A percentile compares a stretch with the other conserved stretches of the same genome.
These are phyloP conservation scores for Petasospora fabianii DNA, from an alignment of 1,139 yeast genomes.

Conservation along the genomic window DNA sequence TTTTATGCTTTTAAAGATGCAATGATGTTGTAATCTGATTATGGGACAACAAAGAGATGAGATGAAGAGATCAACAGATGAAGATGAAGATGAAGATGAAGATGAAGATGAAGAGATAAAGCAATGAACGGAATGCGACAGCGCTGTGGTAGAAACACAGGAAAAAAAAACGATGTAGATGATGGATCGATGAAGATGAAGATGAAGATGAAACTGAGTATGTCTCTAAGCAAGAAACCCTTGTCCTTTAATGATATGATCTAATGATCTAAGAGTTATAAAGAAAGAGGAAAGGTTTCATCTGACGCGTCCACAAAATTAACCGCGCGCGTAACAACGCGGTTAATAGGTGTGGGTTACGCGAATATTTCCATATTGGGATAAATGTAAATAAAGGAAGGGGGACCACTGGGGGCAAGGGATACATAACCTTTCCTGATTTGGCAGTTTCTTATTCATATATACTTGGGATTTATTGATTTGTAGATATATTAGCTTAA, in stretches of 20 bases:
- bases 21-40: not conserved
- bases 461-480: not conserved
- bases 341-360: not conserved
- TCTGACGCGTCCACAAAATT: conserved; percentile 11
- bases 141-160: not conserved
- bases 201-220: not conserved
- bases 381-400: conserved; percentile 4
- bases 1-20: not conserved
- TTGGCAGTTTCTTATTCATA: not conserved
- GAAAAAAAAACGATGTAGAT: too few species aligned
- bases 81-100: not conserved
- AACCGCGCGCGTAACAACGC: not conserved
- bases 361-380: conserved; percentile 1
- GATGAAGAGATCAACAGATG: not conserved
- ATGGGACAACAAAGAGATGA: not conserved
- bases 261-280: not conserved
- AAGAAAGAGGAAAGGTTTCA: not conserved
- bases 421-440: not conserved
- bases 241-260: not conserved
- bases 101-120: not conserved
- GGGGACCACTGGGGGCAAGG: not conserved
- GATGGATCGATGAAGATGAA: too few species aligned
- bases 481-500: too few species aligned
- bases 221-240: not conserved
- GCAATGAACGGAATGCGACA: not conserved